Evolutionary conservation across 2,329 filamentous ascomycete genomes (phyloP), one percentile per base, ranked within the genome.

Genomic region (Alternaria alternata): DNA sequence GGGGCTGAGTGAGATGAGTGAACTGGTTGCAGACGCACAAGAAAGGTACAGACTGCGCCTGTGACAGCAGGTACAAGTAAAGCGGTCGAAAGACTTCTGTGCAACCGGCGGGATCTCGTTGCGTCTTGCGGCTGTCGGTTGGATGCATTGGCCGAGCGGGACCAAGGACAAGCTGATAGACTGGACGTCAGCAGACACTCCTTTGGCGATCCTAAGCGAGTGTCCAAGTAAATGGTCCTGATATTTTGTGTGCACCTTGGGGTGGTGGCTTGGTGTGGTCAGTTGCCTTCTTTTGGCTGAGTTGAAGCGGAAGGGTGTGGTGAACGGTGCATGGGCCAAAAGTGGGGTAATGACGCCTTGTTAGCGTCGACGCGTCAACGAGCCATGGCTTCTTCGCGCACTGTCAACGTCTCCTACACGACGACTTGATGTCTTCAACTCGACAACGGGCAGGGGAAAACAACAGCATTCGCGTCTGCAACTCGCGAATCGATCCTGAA

Each of bases 271-370:
- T 51, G 34, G 51, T 22, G 44, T 56, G 42, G 54, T 54, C 53
- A 54, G 59, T 58, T 67, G 66, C 61, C 61, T 61, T 24, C 49
- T 49, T 56, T 43, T 26, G 32, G 18, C 30, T 48, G 32, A 42
- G 44, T 30, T 12, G 30, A 12, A 32, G 30, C 30, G 34, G 28
- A 38, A 49, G 43, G 48, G 24, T 49, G 32, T 51, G 6, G 28
- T 51, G 47, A 36, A 36, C 32, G 9, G 22, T 11, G 59, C 62
- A 61, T 24, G 28, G 59, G 32, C 26, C 57, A 38, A 42, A n/a
- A 16, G 32, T 44, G 53, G 63, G 51, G 22, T 49, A 51, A 56
- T 54, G 18, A 44, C 54, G 28, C 42, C 28, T 18, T 18, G 22
- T 48, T 53, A 51, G 36, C n/a, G 43, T 26, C 3, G 34, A n/a